Conservation (phyloP, 1,284 basidiomycete genomes). For the Testicularia cyperi region DNA sequence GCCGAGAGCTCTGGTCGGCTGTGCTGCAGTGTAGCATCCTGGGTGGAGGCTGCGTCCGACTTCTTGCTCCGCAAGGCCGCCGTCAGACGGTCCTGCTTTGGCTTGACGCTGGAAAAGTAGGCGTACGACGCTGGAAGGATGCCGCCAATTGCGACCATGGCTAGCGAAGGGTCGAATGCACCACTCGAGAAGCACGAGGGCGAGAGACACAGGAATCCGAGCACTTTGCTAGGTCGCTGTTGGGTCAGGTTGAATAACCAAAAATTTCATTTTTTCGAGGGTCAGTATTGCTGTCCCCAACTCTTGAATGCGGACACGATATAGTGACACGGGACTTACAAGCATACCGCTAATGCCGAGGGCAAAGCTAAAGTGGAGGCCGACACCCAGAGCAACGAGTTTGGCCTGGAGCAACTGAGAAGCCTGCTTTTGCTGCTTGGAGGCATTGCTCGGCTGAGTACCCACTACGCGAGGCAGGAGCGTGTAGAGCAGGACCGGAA, state of each 20-base stretch:
- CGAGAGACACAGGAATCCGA: conserved; percentile 42
- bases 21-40: conserved; percentile 5
- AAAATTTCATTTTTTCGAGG: too few relatives aligned
- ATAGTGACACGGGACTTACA: conserved; percentile 4
- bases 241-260: too few relatives aligned
- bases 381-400: conserved; percentile 41
- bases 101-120: conserved; percentile 45
- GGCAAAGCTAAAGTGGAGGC: conserved; percentile 55
- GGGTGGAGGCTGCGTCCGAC: conserved; percentile 1
- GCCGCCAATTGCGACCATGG: conserved; percentile 62
- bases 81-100: conserved; percentile 21
- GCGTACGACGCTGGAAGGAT: conserved; percentile 62
- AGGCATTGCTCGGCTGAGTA: not conserved
- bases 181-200: conserved; percentile 8
- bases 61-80: not conserved
- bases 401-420: conserved; percentile 20
- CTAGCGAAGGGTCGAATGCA: conserved; percentile 63
- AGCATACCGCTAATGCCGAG: conserved; percentile 58
- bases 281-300: too few relatives aligned
- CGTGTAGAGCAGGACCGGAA: conserved; percentile 41
- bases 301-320: too few relatives aligned
- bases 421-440: not conserved
- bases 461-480: not conserved
- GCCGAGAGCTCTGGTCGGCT: conserved; percentile 12
- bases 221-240: conserved; percentile 44